These are phyloP conservation scores for Tillandsia leiboldiana DNA, from an alignment of 176 grass and related monocot genomes.

Conservation along the genomic window DNA sequence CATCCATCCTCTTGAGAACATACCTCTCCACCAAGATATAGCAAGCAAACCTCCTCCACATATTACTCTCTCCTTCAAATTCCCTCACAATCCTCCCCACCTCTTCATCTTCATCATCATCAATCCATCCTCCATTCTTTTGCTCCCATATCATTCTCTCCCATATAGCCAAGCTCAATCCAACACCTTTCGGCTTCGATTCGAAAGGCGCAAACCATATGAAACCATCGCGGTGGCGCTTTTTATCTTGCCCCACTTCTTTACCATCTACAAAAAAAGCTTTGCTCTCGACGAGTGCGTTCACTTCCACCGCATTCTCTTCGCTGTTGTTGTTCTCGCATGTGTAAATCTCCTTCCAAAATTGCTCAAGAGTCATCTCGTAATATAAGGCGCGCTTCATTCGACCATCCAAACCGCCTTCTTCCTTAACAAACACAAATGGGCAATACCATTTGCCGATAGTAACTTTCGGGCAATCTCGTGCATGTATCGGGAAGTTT, in stretches of 20 bases:
- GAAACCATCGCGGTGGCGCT: conserved; percentile 2
- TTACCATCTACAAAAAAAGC: conserved; percentile 15
- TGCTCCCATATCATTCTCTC: conserved; percentile 37
- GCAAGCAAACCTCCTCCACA: conserved; percentile 12
- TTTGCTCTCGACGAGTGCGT: conserved; percentile 2
- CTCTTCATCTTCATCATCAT: conserved; percentile 10
- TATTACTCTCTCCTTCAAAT: neutral
- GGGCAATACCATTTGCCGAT: conserved; percentile 1
- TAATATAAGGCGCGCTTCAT: conserved; percentile 12
- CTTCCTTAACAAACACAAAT: neutral
- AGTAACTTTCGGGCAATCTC: neutral
- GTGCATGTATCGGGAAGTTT: conserved; percentile 2
- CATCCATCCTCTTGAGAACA: conserved; percentile 30
- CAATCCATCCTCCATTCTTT: conserved; percentile 28
- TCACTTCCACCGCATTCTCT: neutral
- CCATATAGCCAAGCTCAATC: conserved; percentile 23
- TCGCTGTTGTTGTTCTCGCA: neutral
- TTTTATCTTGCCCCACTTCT: neutral
- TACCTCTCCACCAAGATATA: conserved; percentile 29
- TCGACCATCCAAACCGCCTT: neutral
- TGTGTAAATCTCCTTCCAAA: conserved; percentile 19
- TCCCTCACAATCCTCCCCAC: neutral
- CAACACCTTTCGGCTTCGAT: conserved; percentile 4
- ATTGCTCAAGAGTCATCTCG: neutral
- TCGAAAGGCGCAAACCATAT: neutral